Base-by-base conservation (phyloP, 441 rosid genomes). In the Erodium trifolium region DNA sequence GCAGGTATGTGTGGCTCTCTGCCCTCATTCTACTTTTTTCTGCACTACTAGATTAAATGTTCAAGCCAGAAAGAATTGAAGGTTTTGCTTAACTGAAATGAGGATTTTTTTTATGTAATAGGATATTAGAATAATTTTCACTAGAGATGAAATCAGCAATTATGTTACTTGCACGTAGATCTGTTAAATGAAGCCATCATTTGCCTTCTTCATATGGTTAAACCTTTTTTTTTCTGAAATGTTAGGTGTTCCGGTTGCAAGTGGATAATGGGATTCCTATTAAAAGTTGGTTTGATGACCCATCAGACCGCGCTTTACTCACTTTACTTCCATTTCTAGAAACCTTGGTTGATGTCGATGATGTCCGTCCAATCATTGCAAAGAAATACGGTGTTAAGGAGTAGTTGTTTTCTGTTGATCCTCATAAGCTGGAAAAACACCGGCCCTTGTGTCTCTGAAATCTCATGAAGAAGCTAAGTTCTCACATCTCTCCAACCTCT, bases 251-350 rank as follows among this genome's bases (percentile, higher is more conserved):
- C 77, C 97, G 98, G 43, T 93, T 91, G 79, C 97, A 93, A 83
- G 93, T 93, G 78, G 98, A 93, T 76, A 94, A 94, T 63, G 99
- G 98, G 9, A 88, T 94, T 57, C 97, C 98, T 5, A 94, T 94
- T 37, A 94, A 92, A 80, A 94, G 99, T 82, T 94, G 98, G 98
- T 94, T 92, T 51, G 91, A 87, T 18, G 94, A 94, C 78, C 88
- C 82, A 1, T 68, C 83, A 0, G 99, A 94, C 76, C 86, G 86
- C 73, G 97, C 88, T 74, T 81, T 94, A 75, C 96, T 94, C 65
- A 67, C 71, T 27, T 72, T 95, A 18, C 84, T 94, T 8, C 99
- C 98, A 1, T 94, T 94, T 77, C 75, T 94, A 77, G 99, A 92
- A 83, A 88, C 90, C 81, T 81, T 94, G 79, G 93, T 78, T 1